Conservation (phyloP, 1,284 basidiomycete species). For the Leccinum insigne region DNA sequence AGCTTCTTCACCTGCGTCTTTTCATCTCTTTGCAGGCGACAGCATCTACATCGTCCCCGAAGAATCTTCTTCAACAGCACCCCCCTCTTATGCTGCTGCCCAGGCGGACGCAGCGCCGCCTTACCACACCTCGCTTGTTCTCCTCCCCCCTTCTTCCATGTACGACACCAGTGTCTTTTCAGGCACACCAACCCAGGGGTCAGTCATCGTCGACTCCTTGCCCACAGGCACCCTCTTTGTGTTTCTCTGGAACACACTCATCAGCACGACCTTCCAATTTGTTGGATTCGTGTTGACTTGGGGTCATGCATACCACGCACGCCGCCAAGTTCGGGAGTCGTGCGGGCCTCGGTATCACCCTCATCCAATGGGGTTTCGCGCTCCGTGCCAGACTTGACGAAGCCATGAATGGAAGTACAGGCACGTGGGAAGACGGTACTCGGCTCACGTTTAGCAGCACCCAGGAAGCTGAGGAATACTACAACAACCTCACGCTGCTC, state of each 20-base stretch:
- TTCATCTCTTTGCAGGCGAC: constrained; percentile 51
- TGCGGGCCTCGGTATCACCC: constrained; percentile 92
- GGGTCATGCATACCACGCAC: constrained; percentile 92
- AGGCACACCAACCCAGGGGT: constrained; percentile 45
- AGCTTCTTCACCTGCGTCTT: neutral
- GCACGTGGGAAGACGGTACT: constrained; percentile 27
- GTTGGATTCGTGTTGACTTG: constrained; percentile 96
- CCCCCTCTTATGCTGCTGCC: constrained; percentile 89
- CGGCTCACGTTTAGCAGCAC: constrained; percentile 42
- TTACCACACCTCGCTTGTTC: constrained; percentile 98
- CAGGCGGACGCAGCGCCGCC: constrained; percentile 95
- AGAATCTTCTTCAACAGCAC: constrained; percentile 77
- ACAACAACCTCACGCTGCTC: constrained; percentile 24
- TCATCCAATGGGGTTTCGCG: constrained; percentile 95
- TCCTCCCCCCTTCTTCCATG: constrained; percentile 64
- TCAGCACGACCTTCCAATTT: constrained; percentile 97
- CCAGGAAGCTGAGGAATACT: constrained; percentile 50
- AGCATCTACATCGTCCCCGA: constrained; percentile 76
- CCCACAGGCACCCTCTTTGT: constrained; percentile 83
- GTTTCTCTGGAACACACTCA: constrained; percentile 92
- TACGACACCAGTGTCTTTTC: constrained; percentile 38
- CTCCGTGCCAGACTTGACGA: constrained; percentile 53
- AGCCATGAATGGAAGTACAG: constrained; percentile 29
- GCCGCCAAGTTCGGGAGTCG: constrained; percentile 94
- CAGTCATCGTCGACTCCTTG: constrained; percentile 75